These are phyloP conservation scores for Exophiala xenobiotica DNA, from an alignment of 2,329 filamentous ascomycete species.

Conservation along the genomic window DNA sequence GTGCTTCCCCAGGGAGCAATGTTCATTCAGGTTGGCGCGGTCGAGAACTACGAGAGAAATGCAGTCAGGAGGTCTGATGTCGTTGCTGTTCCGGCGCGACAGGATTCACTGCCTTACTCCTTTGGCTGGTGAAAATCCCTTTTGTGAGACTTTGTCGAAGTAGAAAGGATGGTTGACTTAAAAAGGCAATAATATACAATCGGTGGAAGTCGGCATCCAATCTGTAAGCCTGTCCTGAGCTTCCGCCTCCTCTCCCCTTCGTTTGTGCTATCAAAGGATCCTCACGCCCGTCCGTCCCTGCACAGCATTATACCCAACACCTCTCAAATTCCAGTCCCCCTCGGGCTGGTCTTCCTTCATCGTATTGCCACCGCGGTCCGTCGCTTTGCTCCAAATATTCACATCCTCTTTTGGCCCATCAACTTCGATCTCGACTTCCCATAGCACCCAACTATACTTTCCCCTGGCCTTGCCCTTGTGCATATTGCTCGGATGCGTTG, in stretches of 20 bases:
- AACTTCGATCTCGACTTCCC: conserved; percentile 47
- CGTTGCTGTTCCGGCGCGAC: neutral
- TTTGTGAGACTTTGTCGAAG: neutral
- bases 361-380: conserved; percentile 53
- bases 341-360: conserved; percentile 42
- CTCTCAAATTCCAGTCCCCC: conserved; percentile 58
- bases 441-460: conserved; percentile 59
- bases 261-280: conserved; percentile 2
- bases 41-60: neutral
- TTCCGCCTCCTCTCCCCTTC: no score
- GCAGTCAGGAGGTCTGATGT: conserved; percentile 6
- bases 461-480: neutral
- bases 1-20: conserved; percentile 19
- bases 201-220: no score
- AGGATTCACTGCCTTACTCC: neutral
- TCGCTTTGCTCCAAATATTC: conserved; percentile 53
- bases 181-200: no score
- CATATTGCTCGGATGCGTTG: conserved; percentile 8
- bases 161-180: no score
- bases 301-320: conserved; percentile 61
- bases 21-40: conserved; percentile 11
- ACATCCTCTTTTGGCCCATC: conserved; percentile 40
- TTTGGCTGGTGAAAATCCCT: neutral
- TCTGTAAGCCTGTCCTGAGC: no score
- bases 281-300: conserved; percentile 38